Conservation (phyloP, 2,329 filamentous ascomycete genomes). For the Xylariaceae sp. region DNA sequence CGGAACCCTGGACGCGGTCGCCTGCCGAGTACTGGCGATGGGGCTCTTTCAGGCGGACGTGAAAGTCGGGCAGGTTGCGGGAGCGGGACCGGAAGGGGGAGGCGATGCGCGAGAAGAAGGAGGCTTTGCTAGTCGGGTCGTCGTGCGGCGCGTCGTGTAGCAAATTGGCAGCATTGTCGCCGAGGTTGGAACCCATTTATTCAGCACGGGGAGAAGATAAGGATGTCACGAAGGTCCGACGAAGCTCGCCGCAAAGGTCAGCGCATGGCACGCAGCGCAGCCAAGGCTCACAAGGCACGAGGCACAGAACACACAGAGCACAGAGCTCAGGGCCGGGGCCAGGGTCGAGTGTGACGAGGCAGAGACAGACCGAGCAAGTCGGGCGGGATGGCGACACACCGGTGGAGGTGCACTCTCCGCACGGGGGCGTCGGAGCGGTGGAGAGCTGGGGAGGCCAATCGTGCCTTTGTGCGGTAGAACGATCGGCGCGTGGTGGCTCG, state of each 20-base stretch:
- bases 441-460: too few relatives aligned
- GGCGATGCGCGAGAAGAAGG: conserved; percentile 51
- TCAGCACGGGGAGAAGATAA: conserved; percentile 20
- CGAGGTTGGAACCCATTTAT: conserved; percentile 44
- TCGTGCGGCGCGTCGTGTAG: conserved; percentile 36
- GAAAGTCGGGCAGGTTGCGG: conserved; percentile 72
- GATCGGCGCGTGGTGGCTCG: too few relatives aligned
- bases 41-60: conserved; percentile 72
- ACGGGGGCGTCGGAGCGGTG: too few relatives aligned
- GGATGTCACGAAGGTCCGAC: neutral
- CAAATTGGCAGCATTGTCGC: conserved; percentile 36
- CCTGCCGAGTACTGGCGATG: conserved; percentile 73
- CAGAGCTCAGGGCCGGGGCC: too few relatives aligned
- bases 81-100: conserved; percentile 49
- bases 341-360: too few relatives aligned
- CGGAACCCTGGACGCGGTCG: conserved; percentile 68
- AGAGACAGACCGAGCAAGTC: too few relatives aligned
- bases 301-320: too few relatives aligned
- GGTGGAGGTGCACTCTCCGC: too few relatives aligned
- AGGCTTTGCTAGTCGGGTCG: conserved; percentile 38
- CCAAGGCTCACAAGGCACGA: too few relatives aligned
- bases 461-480: too few relatives aligned
- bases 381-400: too few relatives aligned
- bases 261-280: too few relatives aligned
- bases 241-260: neutral